Evolutionary conservation across 768 basidiomycete species (phyloP).

Genomic region (Tephrocybe sp.): DNA sequence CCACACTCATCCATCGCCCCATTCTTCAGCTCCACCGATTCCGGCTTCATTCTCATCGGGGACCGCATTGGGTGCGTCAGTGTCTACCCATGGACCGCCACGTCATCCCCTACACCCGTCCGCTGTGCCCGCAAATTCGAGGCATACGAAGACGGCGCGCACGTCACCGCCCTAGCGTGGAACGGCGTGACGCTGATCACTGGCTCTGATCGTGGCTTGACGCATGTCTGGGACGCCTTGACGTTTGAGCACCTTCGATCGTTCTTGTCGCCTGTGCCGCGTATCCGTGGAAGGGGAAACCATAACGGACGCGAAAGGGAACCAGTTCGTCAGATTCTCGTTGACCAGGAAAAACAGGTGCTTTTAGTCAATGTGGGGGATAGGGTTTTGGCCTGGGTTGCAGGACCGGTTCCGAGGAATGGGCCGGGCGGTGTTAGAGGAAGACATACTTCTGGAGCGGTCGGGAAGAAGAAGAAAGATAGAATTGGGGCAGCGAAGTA

Average conservation of each 20-base stretch:
- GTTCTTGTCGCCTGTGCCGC: slow-evolving; percentile 49
- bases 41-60: slow-evolving; percentile 60
- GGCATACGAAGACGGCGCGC: slow-evolving; percentile 60
- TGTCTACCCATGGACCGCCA: slow-evolving; percentile 53
- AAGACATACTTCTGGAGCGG: slow-evolving; percentile 24
- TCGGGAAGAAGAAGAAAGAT: slow-evolving; percentile 34
- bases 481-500: slow-evolving; percentile 38
- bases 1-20: slow-evolving; percentile 50
- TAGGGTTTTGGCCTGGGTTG: slow-evolving; percentile 67
- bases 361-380: slow-evolving; percentile 62
- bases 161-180: slow-evolving; percentile 63
- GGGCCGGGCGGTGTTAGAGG: slow-evolving; percentile 34
- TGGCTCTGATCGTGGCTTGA: slow-evolving; percentile 62
- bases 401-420: slow-evolving; percentile 40
- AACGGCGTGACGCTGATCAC: slow-evolving; percentile 60
- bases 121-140: slow-evolving; percentile 51
- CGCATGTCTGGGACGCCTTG: slow-evolving; percentile 65
- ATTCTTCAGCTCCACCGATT: slow-evolving; percentile 35
- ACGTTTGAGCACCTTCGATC: slow-evolving; percentile 57
- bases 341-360: slow-evolving; percentile 52
- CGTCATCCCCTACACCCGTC: slow-evolving; percentile 14
- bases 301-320: slow-evolving; percentile 33
- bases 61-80: slow-evolving; percentile 65
- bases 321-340: slow-evolving; percentile 54
- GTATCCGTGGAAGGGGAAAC: slow-evolving; percentile 20